Evolutionary conservation across 192 early-diverging fungal species (phyloP).

Genomic region (Irineochytrium annulatum): DNA sequence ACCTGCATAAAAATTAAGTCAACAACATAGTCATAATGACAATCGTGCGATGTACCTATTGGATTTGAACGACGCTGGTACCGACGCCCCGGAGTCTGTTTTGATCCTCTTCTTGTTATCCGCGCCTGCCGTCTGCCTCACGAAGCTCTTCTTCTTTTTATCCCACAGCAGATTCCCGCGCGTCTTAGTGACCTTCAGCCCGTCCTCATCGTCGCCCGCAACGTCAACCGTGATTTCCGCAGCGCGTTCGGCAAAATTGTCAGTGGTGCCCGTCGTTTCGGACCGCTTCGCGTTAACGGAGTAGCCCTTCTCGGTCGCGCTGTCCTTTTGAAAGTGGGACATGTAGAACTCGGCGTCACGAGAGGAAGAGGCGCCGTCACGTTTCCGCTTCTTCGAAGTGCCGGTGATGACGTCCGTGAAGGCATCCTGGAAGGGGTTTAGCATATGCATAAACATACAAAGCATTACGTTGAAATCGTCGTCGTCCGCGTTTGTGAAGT

Average conservation of each 20-base stretch:
- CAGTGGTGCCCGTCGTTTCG: constrained; percentile 44
- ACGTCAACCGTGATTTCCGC: constrained; percentile 67
- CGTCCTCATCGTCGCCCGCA: constrained; percentile 76
- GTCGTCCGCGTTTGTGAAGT: too few species aligned
- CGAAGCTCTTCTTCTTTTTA: constrained; percentile 88
- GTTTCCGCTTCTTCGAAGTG: constrained; percentile 34
- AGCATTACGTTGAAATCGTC: too few species aligned
- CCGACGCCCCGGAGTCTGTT: constrained; percentile 84
- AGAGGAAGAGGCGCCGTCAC: constrained; percentile 29
- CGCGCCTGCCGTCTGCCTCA: constrained; percentile 76
- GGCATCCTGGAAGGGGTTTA: too few species aligned
- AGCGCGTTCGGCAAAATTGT: constrained; percentile 77
- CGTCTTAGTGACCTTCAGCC: constrained; percentile 49
- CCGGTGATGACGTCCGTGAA: too few species aligned
- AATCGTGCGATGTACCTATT: constrained; percentile 50
- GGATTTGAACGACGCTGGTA: constrained; percentile 84
- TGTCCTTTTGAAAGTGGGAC: constrained; percentile 76
- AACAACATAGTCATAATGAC: constrained; percentile 9
- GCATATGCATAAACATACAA: too few species aligned
- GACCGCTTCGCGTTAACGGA: constrained; percentile 32
- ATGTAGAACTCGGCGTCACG: constrained; percentile 88
- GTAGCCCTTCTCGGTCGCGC: constrained; percentile 87
- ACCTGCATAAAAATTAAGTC: constrained; percentile 40
- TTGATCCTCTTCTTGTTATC: constrained; percentile 96
- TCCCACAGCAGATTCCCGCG: constrained; percentile 78